These are phyloP conservation scores for Pleoardoris graminearum DNA, from an alignment of 2,329 filamentous ascomycete genomes.

Conservation along the genomic window DNA sequence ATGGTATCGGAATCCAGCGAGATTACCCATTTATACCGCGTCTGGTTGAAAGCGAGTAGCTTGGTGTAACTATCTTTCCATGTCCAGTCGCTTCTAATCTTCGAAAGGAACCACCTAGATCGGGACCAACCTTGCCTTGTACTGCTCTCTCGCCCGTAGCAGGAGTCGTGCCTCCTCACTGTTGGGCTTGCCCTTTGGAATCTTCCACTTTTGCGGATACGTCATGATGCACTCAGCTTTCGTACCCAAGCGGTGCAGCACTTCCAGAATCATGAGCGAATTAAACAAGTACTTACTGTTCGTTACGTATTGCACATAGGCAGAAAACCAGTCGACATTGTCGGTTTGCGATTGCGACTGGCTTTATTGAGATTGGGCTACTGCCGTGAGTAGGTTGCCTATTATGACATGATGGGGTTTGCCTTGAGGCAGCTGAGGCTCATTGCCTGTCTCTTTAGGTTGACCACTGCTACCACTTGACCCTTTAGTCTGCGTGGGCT, in stretches of 20 bases:
- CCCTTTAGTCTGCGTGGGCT: neutral
- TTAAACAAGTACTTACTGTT: slow-evolving; percentile 39
- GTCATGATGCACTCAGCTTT: slow-evolving; percentile 18
- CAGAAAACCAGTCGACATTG: slow-evolving; percentile 26
- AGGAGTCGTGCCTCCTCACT: slow-evolving; percentile 43
- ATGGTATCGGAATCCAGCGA: slow-evolving; percentile 63
- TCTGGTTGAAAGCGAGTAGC: slow-evolving; percentile 67
- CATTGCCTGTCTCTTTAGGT: neutral
- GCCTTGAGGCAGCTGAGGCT: neutral
- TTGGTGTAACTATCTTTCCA: slow-evolving; percentile 67
- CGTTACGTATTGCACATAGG: slow-evolving; percentile 42
- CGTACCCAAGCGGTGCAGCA: slow-evolving; percentile 37
- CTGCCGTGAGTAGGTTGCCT: neutral
- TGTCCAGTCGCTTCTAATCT: slow-evolving; percentile 45
- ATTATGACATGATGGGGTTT: neutral
- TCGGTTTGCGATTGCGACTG: neutral
- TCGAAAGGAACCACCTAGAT: slow-evolving; percentile 41
- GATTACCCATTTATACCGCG: slow-evolving; percentile 59
- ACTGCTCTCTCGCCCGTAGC: slow-evolving; percentile 48
- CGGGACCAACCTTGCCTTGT: slow-evolving; percentile 51
- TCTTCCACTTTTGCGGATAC: slow-evolving; percentile 15
- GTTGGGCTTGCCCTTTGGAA: slow-evolving; percentile 1
- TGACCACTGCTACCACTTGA: neutral
- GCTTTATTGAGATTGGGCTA: too few species aligned
- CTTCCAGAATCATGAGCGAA: slow-evolving; percentile 46